Percentiles rank a stretch among this genome's conserved stretches.
Conservation (phyloP, 2,329 filamentous ascomycete genomes). For the Amesomyces nigricolor region DNA sequence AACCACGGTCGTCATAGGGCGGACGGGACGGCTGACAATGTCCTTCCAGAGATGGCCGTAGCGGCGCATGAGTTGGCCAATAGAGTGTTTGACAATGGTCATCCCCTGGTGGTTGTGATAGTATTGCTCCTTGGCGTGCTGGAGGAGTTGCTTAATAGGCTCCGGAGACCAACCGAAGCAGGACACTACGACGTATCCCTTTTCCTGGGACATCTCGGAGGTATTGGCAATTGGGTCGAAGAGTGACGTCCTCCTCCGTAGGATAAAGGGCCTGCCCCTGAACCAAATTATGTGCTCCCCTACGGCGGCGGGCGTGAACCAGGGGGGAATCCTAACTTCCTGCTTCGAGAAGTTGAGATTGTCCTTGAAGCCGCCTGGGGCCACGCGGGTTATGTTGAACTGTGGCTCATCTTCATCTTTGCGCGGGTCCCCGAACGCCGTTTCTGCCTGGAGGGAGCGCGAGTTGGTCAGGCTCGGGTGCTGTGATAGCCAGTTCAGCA, state of each 20-base stretch:
- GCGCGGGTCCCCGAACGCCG: constrained; percentile 50
- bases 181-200: constrained; percentile 49
- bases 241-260: constrained; percentile 43
- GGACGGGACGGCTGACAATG: constrained; percentile 57
- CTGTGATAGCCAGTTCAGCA: constrained; percentile 53
- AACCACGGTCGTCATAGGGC: constrained; percentile 70
- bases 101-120: constrained; percentile 48
- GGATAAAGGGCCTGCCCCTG: constrained; percentile 43
- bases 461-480: constrained; percentile 48
- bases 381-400: constrained; percentile 33
- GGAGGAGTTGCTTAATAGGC: constrained; percentile 53
- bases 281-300: constrained; percentile 52
- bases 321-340: constrained; percentile 46
- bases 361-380: constrained; percentile 37
- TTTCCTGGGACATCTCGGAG: constrained; percentile 36
- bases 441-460: constrained; percentile 51
- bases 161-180: constrained; percentile 49
- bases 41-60: constrained; percentile 48
- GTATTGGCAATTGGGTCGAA: constrained; percentile 31
- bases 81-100: constrained; percentile 53
- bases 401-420: constrained; percentile 48
- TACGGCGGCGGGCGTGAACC: constrained; percentile 47
- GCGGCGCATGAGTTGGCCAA: constrained; percentile 41
- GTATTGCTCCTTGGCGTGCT: constrained; percentile 48
- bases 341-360: constrained; percentile 57